Base-by-base conservation (phyloP, 2,329 filamentous ascomycete species). In the Fusarium aywerte region DNA sequence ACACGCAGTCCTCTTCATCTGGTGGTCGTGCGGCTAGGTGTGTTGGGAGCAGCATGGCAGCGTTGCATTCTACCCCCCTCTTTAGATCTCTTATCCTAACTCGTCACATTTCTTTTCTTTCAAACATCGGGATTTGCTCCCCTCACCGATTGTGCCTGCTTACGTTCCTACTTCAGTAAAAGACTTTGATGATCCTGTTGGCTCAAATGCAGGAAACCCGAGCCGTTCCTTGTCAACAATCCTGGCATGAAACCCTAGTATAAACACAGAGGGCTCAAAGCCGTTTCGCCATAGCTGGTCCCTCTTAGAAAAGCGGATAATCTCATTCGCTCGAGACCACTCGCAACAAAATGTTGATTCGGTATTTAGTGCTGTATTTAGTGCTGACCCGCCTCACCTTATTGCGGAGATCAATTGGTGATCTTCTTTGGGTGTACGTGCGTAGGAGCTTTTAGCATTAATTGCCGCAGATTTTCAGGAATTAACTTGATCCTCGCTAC, bases 161-260 rank as follows among this genome's bases (percentile, higher is more conserved):
- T 20, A 18, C 7, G 16, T 49, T 18, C 21, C 36, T 33, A 38
- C n/a, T 38, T 40, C 18, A 32, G 42, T 48, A 36, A 36, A 18
- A 16, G 20, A 21, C 15, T 25, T 18, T 27, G 57, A n/a, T 33
- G 38, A 58, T 51, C 60, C 27, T 36, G 21, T 25, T n/a, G 32
- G 23, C 27, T 4, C 20, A 38, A 55, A 36, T 25, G 15, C 10
- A 39, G 32, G 43, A 38, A 31, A 16, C 27, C 58, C 58, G 58
- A 50, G 50, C 60, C 60, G 60, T 58, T 63, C 60, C 60, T 63
- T 63, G 43, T 63, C 32, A 58, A 31, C 12, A 27, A 47, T 38
- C 21, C 31, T 57, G 29, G 50, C 9, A 25, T 63, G 43, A 57
- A 62, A 62, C 59, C 29, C 36, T 35, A 38, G 50, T 18, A 43